These are phyloP conservation scores for Moricandia arvensis DNA, from an alignment of 345 rosid genomes.

Conservation along the genomic window DNA sequence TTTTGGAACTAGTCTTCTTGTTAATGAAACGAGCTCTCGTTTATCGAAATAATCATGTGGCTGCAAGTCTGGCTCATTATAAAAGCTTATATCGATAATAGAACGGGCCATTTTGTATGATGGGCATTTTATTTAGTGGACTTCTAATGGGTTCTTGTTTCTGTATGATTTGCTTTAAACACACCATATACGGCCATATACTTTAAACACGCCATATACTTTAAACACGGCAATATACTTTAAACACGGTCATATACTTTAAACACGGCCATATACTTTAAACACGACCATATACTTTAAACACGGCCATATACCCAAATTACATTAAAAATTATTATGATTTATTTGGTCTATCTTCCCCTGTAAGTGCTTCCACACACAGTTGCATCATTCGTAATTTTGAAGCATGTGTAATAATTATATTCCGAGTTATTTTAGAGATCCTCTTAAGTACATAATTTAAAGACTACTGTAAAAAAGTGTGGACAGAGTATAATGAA, in stretches of 20 bases:
- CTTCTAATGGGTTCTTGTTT: neutral
- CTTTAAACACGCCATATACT: no score
- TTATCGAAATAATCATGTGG: neutral
- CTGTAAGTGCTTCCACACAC: no score
- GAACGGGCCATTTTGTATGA: neutral
- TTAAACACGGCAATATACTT: no score
- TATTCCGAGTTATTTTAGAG: no score
- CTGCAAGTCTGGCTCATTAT: neutral
- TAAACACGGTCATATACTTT: no score
- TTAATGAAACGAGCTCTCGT: neutral
- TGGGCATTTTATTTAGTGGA: neutral
- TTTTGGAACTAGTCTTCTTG: neutral
- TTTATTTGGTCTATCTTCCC: neutral
- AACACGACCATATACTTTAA: no score
- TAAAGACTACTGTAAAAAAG: neutral
- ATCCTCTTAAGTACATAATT: neutral
- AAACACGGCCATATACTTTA: no score
- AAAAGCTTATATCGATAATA: neutral
- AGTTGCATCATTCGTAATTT: no score
- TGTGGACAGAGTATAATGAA: neutral
- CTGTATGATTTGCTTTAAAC: neutral
- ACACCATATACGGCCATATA: no score
- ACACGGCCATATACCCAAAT: no score
- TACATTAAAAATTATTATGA: neutral
- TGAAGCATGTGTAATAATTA: no score